These are phyloP conservation scores for Fusarium neocosmosporiellum DNA, from an alignment of 2,329 filamentous ascomycete genomes.

Conservation along the genomic window DNA sequence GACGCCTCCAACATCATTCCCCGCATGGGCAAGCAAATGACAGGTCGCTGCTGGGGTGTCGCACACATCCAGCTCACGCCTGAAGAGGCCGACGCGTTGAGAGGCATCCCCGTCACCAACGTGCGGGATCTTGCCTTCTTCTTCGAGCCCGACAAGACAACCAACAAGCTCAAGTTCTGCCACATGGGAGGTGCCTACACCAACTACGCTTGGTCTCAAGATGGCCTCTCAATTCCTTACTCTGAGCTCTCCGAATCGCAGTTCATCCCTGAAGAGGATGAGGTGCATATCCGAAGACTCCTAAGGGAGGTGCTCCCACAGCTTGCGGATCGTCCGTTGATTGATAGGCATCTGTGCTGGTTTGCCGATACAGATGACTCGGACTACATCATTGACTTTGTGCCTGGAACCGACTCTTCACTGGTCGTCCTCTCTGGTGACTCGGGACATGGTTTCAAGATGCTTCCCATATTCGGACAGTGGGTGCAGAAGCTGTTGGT, in stretches of 20 bases:
- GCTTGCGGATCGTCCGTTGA: conserved; percentile 8
- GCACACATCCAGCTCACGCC: conserved; percentile 27
- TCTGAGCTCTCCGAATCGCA: conserved; percentile 6
- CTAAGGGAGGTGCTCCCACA: conserved; percentile 19
- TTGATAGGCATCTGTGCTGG: conserved; percentile 29
- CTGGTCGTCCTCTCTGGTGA: conserved; percentile 20
- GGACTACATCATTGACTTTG: conserved; percentile 31
- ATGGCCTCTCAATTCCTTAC: conserved; percentile 19
- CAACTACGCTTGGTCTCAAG: conserved; percentile 27
- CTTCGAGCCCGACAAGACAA: conserved; percentile 20
- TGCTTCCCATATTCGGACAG: conserved; percentile 26
- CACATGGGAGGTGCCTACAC: conserved; percentile 31
- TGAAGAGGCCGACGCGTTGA: conserved; percentile 15
- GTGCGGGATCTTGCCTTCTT: conserved; percentile 29
- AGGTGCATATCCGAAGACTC: conserved; percentile 17
- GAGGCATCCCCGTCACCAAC: conserved; percentile 26
- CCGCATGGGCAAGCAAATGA: conserved; percentile 27
- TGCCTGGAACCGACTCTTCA: conserved; percentile 17
- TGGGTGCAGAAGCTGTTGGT: conserved; percentile 21
- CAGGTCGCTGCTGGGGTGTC: conserved; percentile 23
- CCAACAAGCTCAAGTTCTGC: conserved; percentile 32
- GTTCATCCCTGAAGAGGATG: conserved; percentile 31
- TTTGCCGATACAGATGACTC: conserved; percentile 31
- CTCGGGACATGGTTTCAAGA: conserved; percentile 25
- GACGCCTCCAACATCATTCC: conserved; percentile 20